phyloP scores from a whole-genome alignment of 140 eudicot genomes.

The Artemisia princeps region DNA sequence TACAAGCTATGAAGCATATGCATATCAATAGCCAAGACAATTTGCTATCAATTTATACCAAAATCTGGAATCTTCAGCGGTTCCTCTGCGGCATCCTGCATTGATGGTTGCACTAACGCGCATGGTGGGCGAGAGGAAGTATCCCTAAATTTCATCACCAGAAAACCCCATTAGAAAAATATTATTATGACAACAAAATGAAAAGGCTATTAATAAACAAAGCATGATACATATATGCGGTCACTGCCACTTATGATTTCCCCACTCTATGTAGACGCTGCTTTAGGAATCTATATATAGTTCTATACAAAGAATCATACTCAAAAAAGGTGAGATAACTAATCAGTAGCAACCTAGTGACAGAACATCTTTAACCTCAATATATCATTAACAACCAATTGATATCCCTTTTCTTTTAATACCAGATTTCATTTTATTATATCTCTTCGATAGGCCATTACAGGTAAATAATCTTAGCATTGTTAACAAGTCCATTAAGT shows the following conservation, averaged over 20 bases:
- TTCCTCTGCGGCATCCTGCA: conserved; percentile 48
- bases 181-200: conserved; percentile 12
- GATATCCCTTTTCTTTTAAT: too few relatives aligned
- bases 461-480: neutral
- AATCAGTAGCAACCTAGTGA: too few relatives aligned
- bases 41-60: conserved; percentile 38
- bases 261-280: neutral
- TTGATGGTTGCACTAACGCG: conserved; percentile 79
- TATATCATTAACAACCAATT: too few relatives aligned
- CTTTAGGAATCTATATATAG: neutral
- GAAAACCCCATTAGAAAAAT: conserved; percentile 9
- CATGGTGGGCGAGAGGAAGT: conserved; percentile 92
- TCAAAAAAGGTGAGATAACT: too few relatives aligned
- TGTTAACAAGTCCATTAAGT: conserved; percentile 3
- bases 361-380: too few relatives aligned
- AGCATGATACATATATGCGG: conserved; percentile 9
- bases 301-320: too few relatives aligned
- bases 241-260: neutral
- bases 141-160: conserved; percentile 55
- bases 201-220: conserved; percentile 1
- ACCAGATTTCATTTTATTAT: neutral
- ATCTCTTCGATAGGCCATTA: too few relatives aligned
- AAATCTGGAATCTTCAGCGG: conserved; percentile 58
- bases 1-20: conserved; percentile 11
- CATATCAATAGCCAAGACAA: conserved; percentile 17